Evolutionary conservation across 169 alveolate genomes (phyloP).

Genomic region (Plasmodium sp.): DNA sequence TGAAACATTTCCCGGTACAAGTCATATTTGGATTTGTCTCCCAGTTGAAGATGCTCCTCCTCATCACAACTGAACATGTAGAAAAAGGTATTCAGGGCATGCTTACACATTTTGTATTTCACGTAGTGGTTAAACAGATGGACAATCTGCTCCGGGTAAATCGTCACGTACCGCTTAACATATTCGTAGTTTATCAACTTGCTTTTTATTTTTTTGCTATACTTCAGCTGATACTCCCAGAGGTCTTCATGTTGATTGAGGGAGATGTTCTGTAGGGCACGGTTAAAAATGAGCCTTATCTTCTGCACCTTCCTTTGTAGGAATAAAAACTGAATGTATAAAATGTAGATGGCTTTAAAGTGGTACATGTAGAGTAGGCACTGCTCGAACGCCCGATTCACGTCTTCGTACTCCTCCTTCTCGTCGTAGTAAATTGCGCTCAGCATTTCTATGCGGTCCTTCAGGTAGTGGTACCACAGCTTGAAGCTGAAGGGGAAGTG

Average conservation of each 20-base stretch:
- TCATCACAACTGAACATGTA: conserved; percentile 48
- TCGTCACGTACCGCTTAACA: conserved; percentile 51
- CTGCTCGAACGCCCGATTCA: conserved; percentile 19
- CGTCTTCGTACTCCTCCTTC: conserved; percentile 24
- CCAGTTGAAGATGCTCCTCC: conserved; percentile 2
- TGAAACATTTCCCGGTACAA: conserved; percentile 25
- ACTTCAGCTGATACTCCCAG: conserved; percentile 24
- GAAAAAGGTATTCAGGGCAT: conserved; percentile 51
- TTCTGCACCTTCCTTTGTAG: conserved; percentile 56
- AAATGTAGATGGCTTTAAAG: conserved; percentile 32
- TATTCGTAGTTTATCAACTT: conserved; percentile 59
- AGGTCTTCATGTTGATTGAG: conserved; percentile 71
- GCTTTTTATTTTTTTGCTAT: conserved; percentile 1
- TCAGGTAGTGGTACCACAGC: conserved; percentile 44
- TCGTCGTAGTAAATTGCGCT: conserved; percentile 24
- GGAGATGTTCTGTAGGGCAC: conserved; percentile 16
- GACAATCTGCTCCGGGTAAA: conserved; percentile 58
- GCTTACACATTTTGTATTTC: conserved; percentile 61
- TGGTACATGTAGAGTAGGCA: conserved; percentile 57
- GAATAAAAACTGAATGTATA: conserved; percentile 61
- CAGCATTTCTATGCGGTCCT: conserved; percentile 56
- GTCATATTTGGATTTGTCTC: conserved; percentile 31
- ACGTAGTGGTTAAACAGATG: conserved; percentile 43
- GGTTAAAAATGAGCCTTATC: conserved; percentile 36
- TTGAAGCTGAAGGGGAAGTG: conserved; percentile 61